Conservation (phyloP, 495 filamentous ascomycete species). For the Daldinia vernicosa region DNA sequence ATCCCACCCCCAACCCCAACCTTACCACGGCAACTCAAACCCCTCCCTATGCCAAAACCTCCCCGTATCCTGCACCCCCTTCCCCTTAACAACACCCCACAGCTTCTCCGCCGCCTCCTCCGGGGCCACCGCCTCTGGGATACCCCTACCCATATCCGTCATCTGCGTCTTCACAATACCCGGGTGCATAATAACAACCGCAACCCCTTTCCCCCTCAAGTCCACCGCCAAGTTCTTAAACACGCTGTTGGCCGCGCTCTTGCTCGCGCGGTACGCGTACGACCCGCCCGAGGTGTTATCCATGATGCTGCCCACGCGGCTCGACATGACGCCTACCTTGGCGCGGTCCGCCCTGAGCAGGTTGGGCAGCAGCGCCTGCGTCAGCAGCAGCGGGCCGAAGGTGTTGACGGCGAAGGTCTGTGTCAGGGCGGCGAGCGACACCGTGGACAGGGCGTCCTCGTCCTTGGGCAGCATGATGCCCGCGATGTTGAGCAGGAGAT, state of each 20-base stretch:
- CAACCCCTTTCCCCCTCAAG: constrained; percentile 26
- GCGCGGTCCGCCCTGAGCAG: constrained; percentile 23
- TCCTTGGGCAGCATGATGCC: constrained; percentile 43
- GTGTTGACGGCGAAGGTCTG: constrained; percentile 73
- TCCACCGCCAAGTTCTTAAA: constrained; percentile 72
- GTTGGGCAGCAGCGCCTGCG: constrained; percentile 43
- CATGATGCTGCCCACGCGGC: constrained; percentile 74
- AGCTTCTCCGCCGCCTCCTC: constrained; percentile 69
- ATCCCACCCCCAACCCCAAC: background rate
- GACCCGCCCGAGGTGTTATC: constrained; percentile 75
- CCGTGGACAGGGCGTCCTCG: constrained; percentile 54
- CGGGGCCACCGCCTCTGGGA: constrained; percentile 67
- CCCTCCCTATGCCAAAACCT: constrained; percentile 80
- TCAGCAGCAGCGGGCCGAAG: constrained; percentile 74
- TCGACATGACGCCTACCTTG: constrained; percentile 70
- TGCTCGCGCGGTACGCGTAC: constrained; percentile 77
- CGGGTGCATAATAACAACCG: constrained; percentile 65
- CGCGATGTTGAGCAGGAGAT: constrained; percentile 20
- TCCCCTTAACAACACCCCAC: constrained; percentile 55
- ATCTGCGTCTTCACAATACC: constrained; percentile 75
- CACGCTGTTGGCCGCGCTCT: constrained; percentile 73
- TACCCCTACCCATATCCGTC: constrained; percentile 67
- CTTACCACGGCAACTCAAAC: constrained; percentile 60
- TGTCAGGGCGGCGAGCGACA: background rate
- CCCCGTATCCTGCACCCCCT: constrained; percentile 56